phyloP scores from a whole-genome alignment of 345 rosid species.

The Camelina laxa region DNA sequence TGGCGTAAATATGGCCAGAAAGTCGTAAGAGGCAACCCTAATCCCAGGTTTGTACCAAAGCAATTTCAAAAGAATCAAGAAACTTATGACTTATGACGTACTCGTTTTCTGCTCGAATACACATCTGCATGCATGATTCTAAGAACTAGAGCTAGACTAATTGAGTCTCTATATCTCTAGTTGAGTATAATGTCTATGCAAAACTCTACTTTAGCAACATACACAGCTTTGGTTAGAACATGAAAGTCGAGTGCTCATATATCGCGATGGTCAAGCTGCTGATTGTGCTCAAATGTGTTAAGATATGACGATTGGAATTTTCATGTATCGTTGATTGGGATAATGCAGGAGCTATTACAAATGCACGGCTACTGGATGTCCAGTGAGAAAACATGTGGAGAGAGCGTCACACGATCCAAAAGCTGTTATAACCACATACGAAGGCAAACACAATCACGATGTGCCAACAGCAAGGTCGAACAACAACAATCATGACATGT shows the following conservation, averaged over 20 bases:
- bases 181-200: background rate
- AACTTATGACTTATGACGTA: background rate
- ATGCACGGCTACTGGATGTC: constrained; percentile 89
- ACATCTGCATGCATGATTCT: background rate
- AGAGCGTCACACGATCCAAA: constrained; percentile 97
- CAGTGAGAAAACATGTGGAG: constrained; percentile 98
- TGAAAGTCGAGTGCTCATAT: constrained; percentile 18
- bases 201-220: background rate
- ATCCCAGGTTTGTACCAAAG: constrained; percentile 68
- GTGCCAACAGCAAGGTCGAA: constrained; percentile 76
- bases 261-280: background rate
- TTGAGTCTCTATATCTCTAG: background rate
- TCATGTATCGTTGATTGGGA: background rate
- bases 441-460: constrained; percentile 95
- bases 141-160: constrained; percentile 9
- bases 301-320: background rate
- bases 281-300: background rate
- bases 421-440: constrained; percentile 96
- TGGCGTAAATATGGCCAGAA: constrained; percentile 99
- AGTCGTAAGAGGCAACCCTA: constrained; percentile 96
- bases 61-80: background rate
- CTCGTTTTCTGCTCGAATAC: background rate
- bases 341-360: constrained; percentile 91
- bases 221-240: constrained; percentile 16
- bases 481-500: constrained; percentile 57